Conservation (phyloP, 2,329 filamentous ascomycete genomes). For the Bipolaris sorokiniana region DNA sequence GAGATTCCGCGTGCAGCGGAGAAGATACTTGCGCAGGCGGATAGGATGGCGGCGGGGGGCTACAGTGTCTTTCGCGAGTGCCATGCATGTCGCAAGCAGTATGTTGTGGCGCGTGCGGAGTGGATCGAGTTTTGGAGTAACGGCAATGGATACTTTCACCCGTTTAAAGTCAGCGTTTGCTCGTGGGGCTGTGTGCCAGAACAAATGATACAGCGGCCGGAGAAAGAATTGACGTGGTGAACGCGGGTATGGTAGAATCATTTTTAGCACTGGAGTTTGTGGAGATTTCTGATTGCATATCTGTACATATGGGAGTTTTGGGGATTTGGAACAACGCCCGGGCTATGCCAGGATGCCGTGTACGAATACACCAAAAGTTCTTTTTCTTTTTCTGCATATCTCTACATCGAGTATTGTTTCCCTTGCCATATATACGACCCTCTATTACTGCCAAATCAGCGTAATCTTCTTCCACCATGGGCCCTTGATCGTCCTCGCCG, state of each 20-base stretch:
- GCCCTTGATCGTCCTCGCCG: slow-evolving; percentile 27
- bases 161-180: slow-evolving; percentile 37
- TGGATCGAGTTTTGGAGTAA: slow-evolving; percentile 43
- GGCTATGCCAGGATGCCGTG: background rate
- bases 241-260: background rate
- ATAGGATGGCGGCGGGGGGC: slow-evolving; percentile 17
- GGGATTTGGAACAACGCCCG: background rate
- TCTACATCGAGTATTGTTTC: no score
- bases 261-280: background rate
- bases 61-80: slow-evolving; percentile 33
- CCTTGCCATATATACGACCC: background rate
- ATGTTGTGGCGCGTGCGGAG: slow-evolving; percentile 36
- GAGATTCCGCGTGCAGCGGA: slow-evolving; percentile 16
- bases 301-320: background rate
- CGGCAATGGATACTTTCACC: slow-evolving; percentile 13
- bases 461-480: slow-evolving; percentile 35
- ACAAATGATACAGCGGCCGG: slow-evolving; percentile 21
- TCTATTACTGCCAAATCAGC: slow-evolving; percentile 4
- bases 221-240: slow-evolving; percentile 13
- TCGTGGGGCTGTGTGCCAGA: slow-evolving; percentile 42
- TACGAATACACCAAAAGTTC: background rate
- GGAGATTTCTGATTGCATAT: background rate
- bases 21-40: slow-evolving; percentile 23
- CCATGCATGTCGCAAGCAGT: slow-evolving; percentile 35
- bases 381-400: background rate